A percentile compares a stretch with the other conserved stretches of the same genome.
phyloP scores from a whole-genome alignment of 2,329 filamentous ascomycete genomes.

The Seiridium cupressi region DNA sequence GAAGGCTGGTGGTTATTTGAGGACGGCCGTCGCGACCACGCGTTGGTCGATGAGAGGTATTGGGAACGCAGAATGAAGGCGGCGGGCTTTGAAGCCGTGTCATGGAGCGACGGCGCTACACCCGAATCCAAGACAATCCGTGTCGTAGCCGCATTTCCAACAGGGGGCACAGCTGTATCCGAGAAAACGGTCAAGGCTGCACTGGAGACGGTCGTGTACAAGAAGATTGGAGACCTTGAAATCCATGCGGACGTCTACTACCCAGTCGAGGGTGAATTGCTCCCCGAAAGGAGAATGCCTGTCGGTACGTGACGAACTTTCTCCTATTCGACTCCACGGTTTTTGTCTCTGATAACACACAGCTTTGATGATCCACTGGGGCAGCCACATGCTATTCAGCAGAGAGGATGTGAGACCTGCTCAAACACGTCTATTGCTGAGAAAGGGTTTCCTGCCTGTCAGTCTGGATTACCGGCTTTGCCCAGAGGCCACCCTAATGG shows the following conservation, averaged over 20 bases:
- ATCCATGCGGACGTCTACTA: slow-evolving; percentile 33
- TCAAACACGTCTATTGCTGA: slow-evolving; percentile 36
- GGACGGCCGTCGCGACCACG: slow-evolving; percentile 23
- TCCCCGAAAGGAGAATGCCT: not conserved
- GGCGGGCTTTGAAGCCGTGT: slow-evolving; percentile 21
- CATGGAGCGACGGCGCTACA: slow-evolving; percentile 22
- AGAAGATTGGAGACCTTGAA: slow-evolving; percentile 12
- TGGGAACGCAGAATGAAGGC: slow-evolving; percentile 19
- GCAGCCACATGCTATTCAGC: slow-evolving; percentile 37
- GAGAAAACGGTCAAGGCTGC: not conserved
- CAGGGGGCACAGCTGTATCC: not conserved
- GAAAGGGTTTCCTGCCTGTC: slow-evolving; percentile 41
- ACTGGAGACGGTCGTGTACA: slow-evolving; percentile 18
- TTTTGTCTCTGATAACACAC: too few relatives aligned
- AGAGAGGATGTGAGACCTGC: slow-evolving; percentile 32
- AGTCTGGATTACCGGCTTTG: slow-evolving; percentile 50
- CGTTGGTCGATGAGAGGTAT: slow-evolving; percentile 17
- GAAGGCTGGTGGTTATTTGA: slow-evolving; percentile 34
- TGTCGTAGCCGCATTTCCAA: slow-evolving; percentile 21
- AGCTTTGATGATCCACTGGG: slow-evolving; percentile 44
- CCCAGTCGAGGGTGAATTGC: slow-evolving; percentile 12
- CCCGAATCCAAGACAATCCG: slow-evolving; percentile 21
- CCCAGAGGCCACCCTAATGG: slow-evolving; percentile 40
- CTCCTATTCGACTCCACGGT: too few relatives aligned
- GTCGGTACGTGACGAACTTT: slow-evolving; percentile 2